phyloP scores from a whole-genome alignment of 2,329 filamentous ascomycete genomes.

The Fusarium praegraminearum region DNA sequence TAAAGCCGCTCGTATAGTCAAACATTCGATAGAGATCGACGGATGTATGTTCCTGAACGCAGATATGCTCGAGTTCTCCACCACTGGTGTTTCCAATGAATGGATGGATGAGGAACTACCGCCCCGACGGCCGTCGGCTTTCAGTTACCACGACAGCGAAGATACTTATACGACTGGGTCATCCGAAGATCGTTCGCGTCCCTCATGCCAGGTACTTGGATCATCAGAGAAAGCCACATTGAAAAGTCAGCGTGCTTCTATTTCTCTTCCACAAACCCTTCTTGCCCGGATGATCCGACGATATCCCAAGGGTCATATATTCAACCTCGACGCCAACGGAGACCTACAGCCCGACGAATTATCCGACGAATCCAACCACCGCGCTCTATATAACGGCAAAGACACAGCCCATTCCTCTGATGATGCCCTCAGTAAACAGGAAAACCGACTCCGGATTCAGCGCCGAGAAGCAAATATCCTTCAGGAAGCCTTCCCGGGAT shows the following conservation, averaged over 20 bases:
- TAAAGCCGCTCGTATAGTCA: slow-evolving; percentile 59
- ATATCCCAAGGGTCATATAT: slow-evolving; percentile 61
- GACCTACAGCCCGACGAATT: slow-evolving; percentile 51
- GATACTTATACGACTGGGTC: slow-evolving; percentile 22
- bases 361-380: slow-evolving; percentile 36
- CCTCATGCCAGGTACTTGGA: slow-evolving; percentile 25
- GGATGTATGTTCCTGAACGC: slow-evolving; percentile 53
- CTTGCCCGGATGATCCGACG: slow-evolving; percentile 57
- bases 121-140: slow-evolving; percentile 19
- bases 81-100: slow-evolving; percentile 9
- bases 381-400: not conserved
- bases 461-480: slow-evolving; percentile 47
- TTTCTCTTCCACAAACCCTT: slow-evolving; percentile 54
- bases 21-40: slow-evolving; percentile 56
- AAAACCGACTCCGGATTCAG: slow-evolving; percentile 17
- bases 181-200: slow-evolving; percentile 21
- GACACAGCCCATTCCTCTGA: not conserved
- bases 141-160: slow-evolving; percentile 22
- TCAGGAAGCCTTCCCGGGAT: slow-evolving; percentile 55
- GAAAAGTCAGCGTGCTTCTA: not conserved
- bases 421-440: not conserved
- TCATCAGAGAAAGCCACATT: slow-evolving; percentile 28
- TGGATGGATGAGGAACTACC: slow-evolving; percentile 19
- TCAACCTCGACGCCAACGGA: slow-evolving; percentile 58
- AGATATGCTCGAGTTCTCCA: slow-evolving; percentile 48